Percentiles rank a stretch among this genome's conserved stretches.
Conservation (phyloP, 352 stramenopile species). For the Globisporangium orthogonon region DNA sequence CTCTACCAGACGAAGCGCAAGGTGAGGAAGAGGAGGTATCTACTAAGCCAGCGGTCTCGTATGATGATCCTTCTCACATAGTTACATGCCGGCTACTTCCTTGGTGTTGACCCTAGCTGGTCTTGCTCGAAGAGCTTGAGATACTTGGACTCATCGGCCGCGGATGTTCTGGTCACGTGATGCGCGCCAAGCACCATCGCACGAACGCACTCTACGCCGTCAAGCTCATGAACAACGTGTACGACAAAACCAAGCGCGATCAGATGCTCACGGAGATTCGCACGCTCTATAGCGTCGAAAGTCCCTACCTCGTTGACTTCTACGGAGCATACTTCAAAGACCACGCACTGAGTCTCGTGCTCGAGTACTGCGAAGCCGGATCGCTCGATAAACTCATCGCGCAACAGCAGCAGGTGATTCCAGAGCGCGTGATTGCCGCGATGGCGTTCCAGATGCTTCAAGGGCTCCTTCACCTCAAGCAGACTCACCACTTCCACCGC, state of each 20-base stretch:
- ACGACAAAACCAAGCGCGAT: constrained; percentile 69
- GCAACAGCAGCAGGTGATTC: constrained; percentile 14
- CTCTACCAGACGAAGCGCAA: constrained; percentile 9
- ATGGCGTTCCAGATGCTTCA: constrained; percentile 58
- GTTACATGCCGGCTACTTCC: too few relatives aligned
- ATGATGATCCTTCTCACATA: neutral
- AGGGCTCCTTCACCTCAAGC: constrained; percentile 55
- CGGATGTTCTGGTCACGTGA: constrained; percentile 56
- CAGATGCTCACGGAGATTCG: constrained; percentile 78
- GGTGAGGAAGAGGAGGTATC: neutral
- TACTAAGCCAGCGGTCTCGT: neutral
- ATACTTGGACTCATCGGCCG: constrained; percentile 45
- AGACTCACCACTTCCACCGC: constrained; percentile 83
- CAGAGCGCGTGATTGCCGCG: constrained; percentile 41
- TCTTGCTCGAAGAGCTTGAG: constrained; percentile 49
- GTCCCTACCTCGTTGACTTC: constrained; percentile 53
- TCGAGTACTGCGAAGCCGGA: constrained; percentile 56
- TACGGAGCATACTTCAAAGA: constrained; percentile 73
- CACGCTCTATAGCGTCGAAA: constrained; percentile 67
- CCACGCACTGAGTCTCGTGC: constrained; percentile 56
- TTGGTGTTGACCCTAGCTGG: constrained; percentile 10
- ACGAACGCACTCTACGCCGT: constrained; percentile 43
- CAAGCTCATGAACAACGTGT: constrained; percentile 72
- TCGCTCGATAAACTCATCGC: constrained; percentile 49
- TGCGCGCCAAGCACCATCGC: constrained; percentile 38